Percentiles rank a stretch among this genome's conserved stretches.
These are phyloP conservation scores for Lentinula novae-zelandiae DNA, from an alignment of 1,284 basidiomycete species.

Conservation along the genomic window DNA sequence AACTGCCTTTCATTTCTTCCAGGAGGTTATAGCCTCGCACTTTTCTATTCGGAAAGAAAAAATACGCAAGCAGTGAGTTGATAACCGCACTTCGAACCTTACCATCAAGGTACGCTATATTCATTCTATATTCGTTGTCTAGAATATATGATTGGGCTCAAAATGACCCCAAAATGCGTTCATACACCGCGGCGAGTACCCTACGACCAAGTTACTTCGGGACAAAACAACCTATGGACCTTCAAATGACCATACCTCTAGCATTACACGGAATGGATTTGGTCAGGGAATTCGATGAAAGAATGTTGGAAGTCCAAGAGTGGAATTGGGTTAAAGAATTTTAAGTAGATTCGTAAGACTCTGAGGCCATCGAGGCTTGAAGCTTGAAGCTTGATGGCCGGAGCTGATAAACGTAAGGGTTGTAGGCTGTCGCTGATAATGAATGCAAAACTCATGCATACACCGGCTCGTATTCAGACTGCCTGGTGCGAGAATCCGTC, in stretches of 20 bases:
- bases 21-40: slow-evolving; percentile 50
- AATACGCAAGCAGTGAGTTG: slow-evolving; percentile 39
- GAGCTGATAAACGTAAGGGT: neutral
- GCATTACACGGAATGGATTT: slow-evolving; percentile 17
- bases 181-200: neutral
- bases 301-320: slow-evolving; percentile 21
- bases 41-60: slow-evolving; percentile 37
- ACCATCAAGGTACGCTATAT: neutral
- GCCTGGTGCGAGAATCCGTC: neutral
- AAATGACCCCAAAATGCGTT: slow-evolving; percentile 25
- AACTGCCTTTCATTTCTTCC: neutral
- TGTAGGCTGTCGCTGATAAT: neutral
- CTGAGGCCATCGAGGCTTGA: no score
- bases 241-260: neutral
- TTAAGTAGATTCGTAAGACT: neutral
- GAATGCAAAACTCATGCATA: no score
- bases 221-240: neutral
- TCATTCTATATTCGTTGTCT: neutral
- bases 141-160: slow-evolving; percentile 39
- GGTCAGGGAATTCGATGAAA: slow-evolving; percentile 24
- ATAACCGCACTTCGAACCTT: neutral
- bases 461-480: neutral
- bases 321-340: slow-evolving; percentile 6
- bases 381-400: neutral
- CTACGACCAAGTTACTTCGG: neutral